These are phyloP conservation scores for Monilinia laxa DNA, from an alignment of 2,329 filamentous ascomycete species.

Conservation along the genomic window DNA sequence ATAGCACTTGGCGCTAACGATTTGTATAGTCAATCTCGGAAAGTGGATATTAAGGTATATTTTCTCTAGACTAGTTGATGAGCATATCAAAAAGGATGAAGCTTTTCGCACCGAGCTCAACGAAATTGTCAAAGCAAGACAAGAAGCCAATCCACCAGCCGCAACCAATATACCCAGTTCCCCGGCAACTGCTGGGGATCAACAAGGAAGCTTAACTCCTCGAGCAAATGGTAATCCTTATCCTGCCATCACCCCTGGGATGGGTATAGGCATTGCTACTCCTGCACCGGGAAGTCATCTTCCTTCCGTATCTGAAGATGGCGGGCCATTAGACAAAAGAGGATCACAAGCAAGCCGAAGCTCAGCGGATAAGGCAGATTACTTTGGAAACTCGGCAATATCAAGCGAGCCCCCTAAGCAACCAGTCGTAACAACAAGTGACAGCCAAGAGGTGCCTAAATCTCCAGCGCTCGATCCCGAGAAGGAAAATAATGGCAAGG, in stretches of 20 bases:
- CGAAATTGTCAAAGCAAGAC: slow-evolving; percentile 56
- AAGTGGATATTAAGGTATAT: slow-evolving; percentile 95
- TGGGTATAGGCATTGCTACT: slow-evolving; percentile 76
- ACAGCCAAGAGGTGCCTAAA: slow-evolving; percentile 46
- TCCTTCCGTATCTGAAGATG: slow-evolving; percentile 51
- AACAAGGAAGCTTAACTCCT: slow-evolving; percentile 56
- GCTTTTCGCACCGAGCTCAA: slow-evolving; percentile 68
- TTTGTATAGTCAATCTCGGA: slow-evolving; percentile 79
- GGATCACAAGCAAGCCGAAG: slow-evolving; percentile 56
- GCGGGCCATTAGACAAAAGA: slow-evolving; percentile 54
- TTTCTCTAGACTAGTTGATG: slow-evolving; percentile 84
- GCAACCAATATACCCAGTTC: slow-evolving; percentile 58
- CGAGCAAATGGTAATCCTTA: slow-evolving; percentile 58
- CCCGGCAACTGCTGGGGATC: slow-evolving; percentile 36
- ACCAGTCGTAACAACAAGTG: slow-evolving; percentile 46
- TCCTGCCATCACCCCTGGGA: slow-evolving; percentile 65
- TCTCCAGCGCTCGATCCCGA: slow-evolving; percentile 49
- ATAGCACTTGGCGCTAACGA: slow-evolving; percentile 31
- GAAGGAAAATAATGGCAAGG: slow-evolving; percentile 60
- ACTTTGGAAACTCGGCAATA: slow-evolving; percentile 66
- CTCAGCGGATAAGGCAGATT: slow-evolving; percentile 67
- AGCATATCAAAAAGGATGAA: slow-evolving; percentile 83
- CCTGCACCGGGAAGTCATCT: slow-evolving; percentile 49
- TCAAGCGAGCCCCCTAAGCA: slow-evolving; percentile 48
- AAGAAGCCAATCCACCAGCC: slow-evolving; percentile 54